Percentiles rank a stretch among this genome's conserved stretches.
phyloP scores from a whole-genome alignment of 306 rosid species.

The Psophocarpus tetragonolobus region DNA sequence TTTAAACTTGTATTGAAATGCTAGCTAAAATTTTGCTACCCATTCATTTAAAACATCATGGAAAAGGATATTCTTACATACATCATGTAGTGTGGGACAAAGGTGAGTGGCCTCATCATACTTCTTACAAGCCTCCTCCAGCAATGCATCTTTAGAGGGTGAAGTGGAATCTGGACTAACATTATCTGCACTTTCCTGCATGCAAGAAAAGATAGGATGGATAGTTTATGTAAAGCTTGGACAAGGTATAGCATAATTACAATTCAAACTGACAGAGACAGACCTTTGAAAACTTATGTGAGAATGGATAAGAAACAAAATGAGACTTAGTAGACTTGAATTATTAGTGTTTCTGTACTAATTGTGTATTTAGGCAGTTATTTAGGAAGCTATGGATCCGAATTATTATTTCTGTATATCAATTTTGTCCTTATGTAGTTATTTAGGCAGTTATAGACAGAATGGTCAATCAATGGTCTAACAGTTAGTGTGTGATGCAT shows the following conservation, averaged over 20 bases:
- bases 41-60: constrained; percentile 14
- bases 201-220: constrained; percentile 30
- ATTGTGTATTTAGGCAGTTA: not conserved
- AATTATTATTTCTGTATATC: not conserved
- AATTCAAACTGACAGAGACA: not conserved
- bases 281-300: not conserved
- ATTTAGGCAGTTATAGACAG: not conserved
- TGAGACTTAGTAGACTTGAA: not conserved
- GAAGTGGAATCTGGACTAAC: constrained; percentile 88
- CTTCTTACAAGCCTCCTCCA: constrained; percentile 98
- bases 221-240: not conserved
- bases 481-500: not conserved
- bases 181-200: constrained; percentile 99
- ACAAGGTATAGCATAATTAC: constrained; percentile 2
- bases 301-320: not conserved
- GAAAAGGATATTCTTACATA: constrained; percentile 48
- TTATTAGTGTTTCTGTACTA: not conserved
- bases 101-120: constrained; percentile 94
- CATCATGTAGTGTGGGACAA: constrained; percentile 98
- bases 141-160: constrained; percentile 97
- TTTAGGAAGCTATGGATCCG: not conserved
- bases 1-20: not conserved
- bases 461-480: not conserved
- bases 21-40: not conserved
- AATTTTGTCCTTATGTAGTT: not conserved